These are phyloP conservation scores for Geotrichum cucujoidarum DNA, from an alignment of 1,139 yeast species.

Conservation along the genomic window DNA sequence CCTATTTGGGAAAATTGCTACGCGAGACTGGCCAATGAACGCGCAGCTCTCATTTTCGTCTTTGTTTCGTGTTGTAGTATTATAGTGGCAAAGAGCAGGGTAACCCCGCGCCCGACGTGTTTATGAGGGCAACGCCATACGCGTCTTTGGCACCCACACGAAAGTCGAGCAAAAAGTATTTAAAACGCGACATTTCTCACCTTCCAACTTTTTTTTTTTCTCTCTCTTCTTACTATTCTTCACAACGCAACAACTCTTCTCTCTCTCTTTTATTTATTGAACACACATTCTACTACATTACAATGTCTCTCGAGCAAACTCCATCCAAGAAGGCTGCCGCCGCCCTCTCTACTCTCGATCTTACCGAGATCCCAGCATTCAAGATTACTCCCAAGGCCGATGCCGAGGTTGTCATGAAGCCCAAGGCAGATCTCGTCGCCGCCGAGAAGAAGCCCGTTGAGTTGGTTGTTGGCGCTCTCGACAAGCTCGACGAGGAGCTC, in stretches of 20 bases:
- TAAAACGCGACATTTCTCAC: constrained; percentile 10
- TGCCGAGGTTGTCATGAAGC: constrained; percentile 17
- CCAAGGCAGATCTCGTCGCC: constrained; percentile 19
- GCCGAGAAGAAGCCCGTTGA: constrained; percentile 20
- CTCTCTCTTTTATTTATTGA: background rate
- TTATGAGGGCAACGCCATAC: background rate
- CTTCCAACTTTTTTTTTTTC: background rate
- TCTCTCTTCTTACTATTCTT: constrained; percentile 16
- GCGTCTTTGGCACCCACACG: background rate
- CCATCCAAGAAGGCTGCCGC: constrained; percentile 41
- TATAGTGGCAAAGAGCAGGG: constrained; percentile 2
- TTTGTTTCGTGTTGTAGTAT: constrained; percentile 13
- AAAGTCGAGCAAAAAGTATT: constrained; percentile 1
- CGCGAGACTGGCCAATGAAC: background rate
- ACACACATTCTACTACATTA: constrained; percentile 8
- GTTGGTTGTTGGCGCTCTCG: constrained; percentile 12
- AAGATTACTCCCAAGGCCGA: constrained; percentile 25
- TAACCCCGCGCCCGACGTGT: background rate
- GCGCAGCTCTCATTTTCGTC: constrained; percentile 12
- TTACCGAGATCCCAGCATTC: constrained; percentile 26
- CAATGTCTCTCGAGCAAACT: constrained; percentile 32
- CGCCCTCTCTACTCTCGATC: constrained; percentile 34
- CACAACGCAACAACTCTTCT: constrained; percentile 1
- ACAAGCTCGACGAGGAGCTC: constrained; percentile 24
- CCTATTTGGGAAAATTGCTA: constrained; percentile 4